A percentile compares a stretch with the other conserved stretches of the same genome.
phyloP scores from a whole-genome alignment of 305 asterid species.

The Coffea humblotiana region DNA sequence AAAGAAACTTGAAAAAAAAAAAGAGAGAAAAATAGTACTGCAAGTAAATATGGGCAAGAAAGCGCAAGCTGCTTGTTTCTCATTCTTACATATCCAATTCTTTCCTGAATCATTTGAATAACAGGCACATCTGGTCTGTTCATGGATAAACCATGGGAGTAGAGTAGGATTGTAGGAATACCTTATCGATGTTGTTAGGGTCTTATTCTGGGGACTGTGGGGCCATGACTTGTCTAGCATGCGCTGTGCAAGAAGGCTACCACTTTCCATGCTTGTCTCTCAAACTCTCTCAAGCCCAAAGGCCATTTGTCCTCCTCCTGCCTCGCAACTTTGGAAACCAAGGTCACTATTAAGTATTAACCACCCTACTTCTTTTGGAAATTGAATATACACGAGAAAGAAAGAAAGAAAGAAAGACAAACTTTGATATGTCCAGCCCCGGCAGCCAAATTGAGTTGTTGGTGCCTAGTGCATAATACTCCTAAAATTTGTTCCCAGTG shows the following conservation, averaged over 20 bases:
- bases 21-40: not conserved
- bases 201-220: constrained; percentile 15
- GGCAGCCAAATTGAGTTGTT: not conserved
- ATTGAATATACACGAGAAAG: not conserved
- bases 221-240: constrained; percentile 33
- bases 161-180: too few species aligned
- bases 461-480: not conserved
- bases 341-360: not conserved
- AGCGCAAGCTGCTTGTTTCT: too few species aligned
- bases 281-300: not conserved
- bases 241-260: constrained; percentile 28
- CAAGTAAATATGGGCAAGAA: not conserved
- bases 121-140: not conserved
- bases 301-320: constrained; percentile 26
- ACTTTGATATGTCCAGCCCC: not conserved
- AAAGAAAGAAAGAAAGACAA: not conserved
- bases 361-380: not conserved
- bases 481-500: not conserved
- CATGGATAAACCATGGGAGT: not conserved
- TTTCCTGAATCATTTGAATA: not conserved
- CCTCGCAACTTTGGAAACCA: constrained; percentile 11
- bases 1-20: not conserved
- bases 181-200: not conserved
- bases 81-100: not conserved
- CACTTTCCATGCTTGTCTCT: constrained; percentile 30